phyloP scores from a whole-genome alignment of 208 protist species.

The Herpetomonas muscarum region DNA sequence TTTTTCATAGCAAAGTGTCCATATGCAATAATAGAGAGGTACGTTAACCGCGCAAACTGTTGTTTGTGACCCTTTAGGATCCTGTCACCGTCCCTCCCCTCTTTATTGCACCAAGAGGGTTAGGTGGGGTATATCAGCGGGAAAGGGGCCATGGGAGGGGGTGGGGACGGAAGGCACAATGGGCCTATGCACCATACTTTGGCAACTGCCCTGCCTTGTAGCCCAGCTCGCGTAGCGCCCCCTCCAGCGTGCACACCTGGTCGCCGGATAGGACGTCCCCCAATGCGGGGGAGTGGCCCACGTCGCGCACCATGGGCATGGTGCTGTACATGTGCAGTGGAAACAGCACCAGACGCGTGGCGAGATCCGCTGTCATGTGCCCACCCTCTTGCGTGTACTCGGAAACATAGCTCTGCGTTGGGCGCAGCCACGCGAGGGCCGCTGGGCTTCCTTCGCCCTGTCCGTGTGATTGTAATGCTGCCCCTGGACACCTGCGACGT shows the following conservation, averaged over 20 bases:
- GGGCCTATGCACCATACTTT: conserved; percentile 54
- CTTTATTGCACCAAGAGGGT: too few species aligned
- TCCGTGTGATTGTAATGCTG: background rate
- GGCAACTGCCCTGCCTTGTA: conserved; percentile 55
- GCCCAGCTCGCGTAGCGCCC: conserved; percentile 44
- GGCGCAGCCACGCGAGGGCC: conserved; percentile 30
- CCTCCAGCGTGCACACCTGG: conserved; percentile 32
- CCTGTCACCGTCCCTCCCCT: too few species aligned
- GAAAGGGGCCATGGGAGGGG: too few species aligned
- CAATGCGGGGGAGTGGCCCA: conserved; percentile 3
- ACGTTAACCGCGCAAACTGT: too few species aligned
- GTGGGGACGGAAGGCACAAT: background rate
- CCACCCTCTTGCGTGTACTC: conserved; percentile 8
- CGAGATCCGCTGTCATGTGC: background rate
- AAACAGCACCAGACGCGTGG: background rate
- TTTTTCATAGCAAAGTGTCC: too few species aligned
- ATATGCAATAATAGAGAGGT: too few species aligned
- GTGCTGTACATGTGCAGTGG: conserved; percentile 27
- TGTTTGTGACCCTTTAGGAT: too few species aligned
- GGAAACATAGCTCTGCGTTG: conserved; percentile 31
- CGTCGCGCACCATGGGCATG: conserved; percentile 28
- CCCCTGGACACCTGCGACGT: background rate
- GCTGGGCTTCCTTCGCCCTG: background rate
- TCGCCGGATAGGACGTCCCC: background rate
- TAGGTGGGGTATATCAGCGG: too few species aligned